Evolutionary conservation across 345 rosid genomes (phyloP).

Genomic region (Corchorus olitorius): DNA sequence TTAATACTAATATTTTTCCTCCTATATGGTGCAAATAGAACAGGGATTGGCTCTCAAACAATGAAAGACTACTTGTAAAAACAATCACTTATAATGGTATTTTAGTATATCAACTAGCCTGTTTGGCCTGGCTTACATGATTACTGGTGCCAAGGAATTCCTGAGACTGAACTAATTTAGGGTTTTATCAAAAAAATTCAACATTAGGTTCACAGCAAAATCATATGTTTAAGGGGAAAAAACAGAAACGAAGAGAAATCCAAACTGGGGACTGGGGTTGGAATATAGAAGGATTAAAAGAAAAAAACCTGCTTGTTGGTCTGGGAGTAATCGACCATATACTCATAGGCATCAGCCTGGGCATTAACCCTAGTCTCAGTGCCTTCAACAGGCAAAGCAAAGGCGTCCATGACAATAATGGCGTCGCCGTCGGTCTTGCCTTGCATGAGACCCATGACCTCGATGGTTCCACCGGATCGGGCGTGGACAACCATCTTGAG

Average conservation of each 20-base stretch:
- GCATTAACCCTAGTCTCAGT: slow-evolving; percentile 98
- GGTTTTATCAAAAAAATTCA: neutral
- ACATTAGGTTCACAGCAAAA: neutral
- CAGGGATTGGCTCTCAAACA: neutral
- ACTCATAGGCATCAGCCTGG: slow-evolving; percentile 98
- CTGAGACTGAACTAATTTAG: neutral
- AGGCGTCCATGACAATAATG: slow-evolving; percentile 98
- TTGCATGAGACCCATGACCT: slow-evolving; percentile 99
- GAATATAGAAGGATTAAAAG: neutral
- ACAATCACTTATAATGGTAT: too few species aligned
- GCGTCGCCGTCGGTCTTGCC: slow-evolving; percentile 97
- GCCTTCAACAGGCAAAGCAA: slow-evolving; percentile 99
- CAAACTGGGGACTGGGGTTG: neutral
- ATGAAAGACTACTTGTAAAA: neutral
- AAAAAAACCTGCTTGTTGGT: slow-evolving; percentile 86
- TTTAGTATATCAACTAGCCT: neutral
- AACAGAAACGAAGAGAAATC: neutral
- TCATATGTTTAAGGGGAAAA: neutral
- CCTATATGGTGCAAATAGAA: neutral
- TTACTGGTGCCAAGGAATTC: neutral
- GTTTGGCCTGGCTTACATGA: neutral
- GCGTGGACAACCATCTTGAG: slow-evolving; percentile 99
- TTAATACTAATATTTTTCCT: too few species aligned
- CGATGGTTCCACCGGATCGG: slow-evolving; percentile 99
- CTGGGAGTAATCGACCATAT: slow-evolving; percentile 98